Percentiles rank a stretch among this genome's conserved stretches.
Conservation (phyloP, 495 filamentous ascomycete species). For the Penicillium antarcticum region DNA sequence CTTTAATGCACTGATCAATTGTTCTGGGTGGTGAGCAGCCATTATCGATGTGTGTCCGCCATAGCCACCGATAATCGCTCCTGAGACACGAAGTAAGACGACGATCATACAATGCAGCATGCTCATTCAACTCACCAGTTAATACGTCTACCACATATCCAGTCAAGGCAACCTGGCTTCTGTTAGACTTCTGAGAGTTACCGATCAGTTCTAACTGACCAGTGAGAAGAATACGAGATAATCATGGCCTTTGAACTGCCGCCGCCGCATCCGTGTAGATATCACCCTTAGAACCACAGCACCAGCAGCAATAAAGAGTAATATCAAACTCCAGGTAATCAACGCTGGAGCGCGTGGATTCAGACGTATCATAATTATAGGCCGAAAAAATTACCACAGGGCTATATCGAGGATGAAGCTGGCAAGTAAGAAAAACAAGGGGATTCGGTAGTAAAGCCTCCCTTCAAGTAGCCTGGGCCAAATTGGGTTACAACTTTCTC, state of each 20-base stretch:
- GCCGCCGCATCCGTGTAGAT: conserved; percentile 1
- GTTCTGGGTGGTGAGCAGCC: not conserved
- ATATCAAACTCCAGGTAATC: conserved; percentile 4
- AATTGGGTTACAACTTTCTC: not conserved
- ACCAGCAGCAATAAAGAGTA: not conserved
- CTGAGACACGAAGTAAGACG: not conserved
- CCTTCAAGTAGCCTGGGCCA: not conserved
- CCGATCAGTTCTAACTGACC: not conserved
- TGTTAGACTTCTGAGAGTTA: not conserved
- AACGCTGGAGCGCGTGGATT: not conserved
- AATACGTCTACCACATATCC: conserved; percentile 6
- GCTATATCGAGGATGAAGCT: too few species aligned
- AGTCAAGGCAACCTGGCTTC: not conserved
- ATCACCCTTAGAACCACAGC: not conserved
- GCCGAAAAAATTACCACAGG: not conserved
- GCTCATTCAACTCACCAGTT: not conserved
- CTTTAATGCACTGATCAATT: conserved; percentile 9
- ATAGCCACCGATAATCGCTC: conserved; percentile 5
- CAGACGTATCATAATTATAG: not conserved
- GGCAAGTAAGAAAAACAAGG: too few species aligned
- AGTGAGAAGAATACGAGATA: conserved; percentile 7
- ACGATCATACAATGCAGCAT: too few species aligned
- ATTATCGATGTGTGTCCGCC: conserved; percentile 4
- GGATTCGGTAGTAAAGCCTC: not conserved
- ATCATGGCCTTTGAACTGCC: conserved; percentile 4